Evolutionary conservation across 2,329 filamentous ascomycete genomes (phyloP), one percentile per base, ranked within the genome.

Genomic region (Hypoxylon sp.): DNA sequence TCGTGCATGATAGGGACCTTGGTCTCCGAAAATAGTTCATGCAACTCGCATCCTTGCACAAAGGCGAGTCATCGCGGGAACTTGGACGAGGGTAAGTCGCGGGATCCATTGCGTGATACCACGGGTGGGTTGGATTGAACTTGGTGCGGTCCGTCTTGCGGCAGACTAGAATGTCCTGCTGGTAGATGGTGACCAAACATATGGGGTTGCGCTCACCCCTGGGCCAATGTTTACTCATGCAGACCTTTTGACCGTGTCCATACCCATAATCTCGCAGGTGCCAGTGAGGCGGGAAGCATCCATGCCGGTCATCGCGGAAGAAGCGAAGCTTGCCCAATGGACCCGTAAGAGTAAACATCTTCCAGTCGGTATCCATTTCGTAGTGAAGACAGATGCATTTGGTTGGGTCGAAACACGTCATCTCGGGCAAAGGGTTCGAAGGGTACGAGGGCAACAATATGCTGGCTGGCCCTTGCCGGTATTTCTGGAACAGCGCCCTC

Each of bases 81-180:
- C 13, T 37, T 4, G 62, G 50, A 29, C 6, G 31, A 32, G 39
- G 58, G 42, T 69, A 71, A 50, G 68, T 70, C 35, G 68, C 67
- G 53, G 67, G 62, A 57, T 73, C 67, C 65, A 73, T 68, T 27
- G 68, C 72, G 31, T 73, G 68, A 37, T 70, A 52, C 71, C 71
- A 74, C 32, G 64, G 42, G 48, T 72, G 53, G n/a, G 57, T 60
- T 27, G 68, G 70, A 19, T 62, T 59, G 52, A 71, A 65, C 48
- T 60, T 59, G 35, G 42, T 39, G 56, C 55, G 21, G 32, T 67
- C 56, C 19, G 17, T 55, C 31, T 50, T 69, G 21, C 11, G 32
- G 64, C 58, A 72, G 59, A 73, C 42, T 21, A 46, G 48, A 27
- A 74, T 65, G n/a, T 55, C 13, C 6, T 51, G 63, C 29, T 55